Percentiles rank a stretch among this genome's conserved stretches.
Evolutionary conservation across 2,329 filamentous ascomycete genomes (phyloP).

Genomic region (Mycosphaerella arachidis): DNA sequence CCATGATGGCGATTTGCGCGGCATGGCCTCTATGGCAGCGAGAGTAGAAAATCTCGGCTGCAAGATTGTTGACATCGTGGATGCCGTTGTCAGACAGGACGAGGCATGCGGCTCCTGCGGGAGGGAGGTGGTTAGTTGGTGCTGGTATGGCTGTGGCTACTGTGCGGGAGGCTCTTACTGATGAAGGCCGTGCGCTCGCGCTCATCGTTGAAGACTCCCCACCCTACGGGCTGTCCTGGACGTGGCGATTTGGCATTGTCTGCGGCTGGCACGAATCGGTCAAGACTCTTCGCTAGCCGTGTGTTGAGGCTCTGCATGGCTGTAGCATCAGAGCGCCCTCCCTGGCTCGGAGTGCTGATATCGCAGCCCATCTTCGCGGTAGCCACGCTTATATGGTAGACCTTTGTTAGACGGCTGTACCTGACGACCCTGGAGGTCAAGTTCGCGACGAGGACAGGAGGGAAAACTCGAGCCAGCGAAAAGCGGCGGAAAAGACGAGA

Average conservation of each 20-base stretch:
- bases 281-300: conserved; percentile 2
- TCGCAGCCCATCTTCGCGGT: background rate
- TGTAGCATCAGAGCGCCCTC: background rate
- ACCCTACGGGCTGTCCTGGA: conserved; percentile 2
- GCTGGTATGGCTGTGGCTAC: background rate
- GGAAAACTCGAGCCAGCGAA: background rate
- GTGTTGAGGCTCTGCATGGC: background rate
- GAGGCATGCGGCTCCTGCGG: conserved; percentile 9
- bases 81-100: conserved; percentile 18
- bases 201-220: conserved; percentile 11
- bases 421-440: background rate
- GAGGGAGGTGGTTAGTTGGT: background rate
- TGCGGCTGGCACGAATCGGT: conserved; percentile 8
- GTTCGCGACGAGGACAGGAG: background rate
- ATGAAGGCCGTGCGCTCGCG: conserved; percentile 16
- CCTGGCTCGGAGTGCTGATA: background rate
- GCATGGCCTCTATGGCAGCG: conserved; percentile 1
- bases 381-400: background rate
- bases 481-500: background rate
- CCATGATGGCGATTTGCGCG: conserved; percentile 12
- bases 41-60: conserved; percentile 12
- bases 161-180: conserved; percentile 2
- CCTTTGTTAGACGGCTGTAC: background rate
- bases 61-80: conserved; percentile 1
- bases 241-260: background rate